Base-by-base conservation (phyloP, 2,329 filamentous ascomycete genomes). In the Nemania sp. region DNA sequence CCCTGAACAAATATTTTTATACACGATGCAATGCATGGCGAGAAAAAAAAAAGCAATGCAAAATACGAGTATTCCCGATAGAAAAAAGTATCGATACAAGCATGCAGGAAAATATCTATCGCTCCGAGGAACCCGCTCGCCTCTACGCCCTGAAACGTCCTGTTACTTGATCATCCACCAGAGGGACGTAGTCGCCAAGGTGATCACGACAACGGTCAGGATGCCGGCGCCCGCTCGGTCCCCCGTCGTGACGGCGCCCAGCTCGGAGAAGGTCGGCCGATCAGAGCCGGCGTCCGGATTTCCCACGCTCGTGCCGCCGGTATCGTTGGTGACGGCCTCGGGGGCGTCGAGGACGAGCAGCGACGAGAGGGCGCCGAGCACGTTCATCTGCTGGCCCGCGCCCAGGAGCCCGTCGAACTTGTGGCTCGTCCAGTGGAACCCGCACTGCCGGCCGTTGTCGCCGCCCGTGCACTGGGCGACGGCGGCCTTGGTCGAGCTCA, bases 381-480 rank as follows among this genome's bases (percentile, higher is more conserved):
- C 80, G 56, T 76, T 77, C 72, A 83, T 79, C 71, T 83, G 75
- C 66, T 83, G 78, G 25, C 81, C 80, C 58, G 81, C 78, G 52
- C 80, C 77, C 35, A 75, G 76, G 50, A 74, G 74, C 17, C 79
- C 80, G 61, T 83, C 80, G 64, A 76, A 81, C 5, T 69, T 71
- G 1, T 73, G 76, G 6, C 70, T 66, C 17, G 76, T 78, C 83
- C 83, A 86, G 55, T 74, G 73, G 29, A 81, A 76, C 7, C 81
- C 79, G 67, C 84, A 87, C 40, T 75, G 71, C 10, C 75, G 71
- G 13, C 78, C 80, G 53, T 73, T 73, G 53, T 57, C 49, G 42
- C 72, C 68, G 49, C 69, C 72, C 2, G 67, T 72, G 64, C 75
- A 77, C 61, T 73, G 71, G 29, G 63, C 65, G 39, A 74, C 78